Evolutionary conservation across 352 stramenopile genomes (phyloP).

Genomic region (Peronospora farinosa): DNA sequence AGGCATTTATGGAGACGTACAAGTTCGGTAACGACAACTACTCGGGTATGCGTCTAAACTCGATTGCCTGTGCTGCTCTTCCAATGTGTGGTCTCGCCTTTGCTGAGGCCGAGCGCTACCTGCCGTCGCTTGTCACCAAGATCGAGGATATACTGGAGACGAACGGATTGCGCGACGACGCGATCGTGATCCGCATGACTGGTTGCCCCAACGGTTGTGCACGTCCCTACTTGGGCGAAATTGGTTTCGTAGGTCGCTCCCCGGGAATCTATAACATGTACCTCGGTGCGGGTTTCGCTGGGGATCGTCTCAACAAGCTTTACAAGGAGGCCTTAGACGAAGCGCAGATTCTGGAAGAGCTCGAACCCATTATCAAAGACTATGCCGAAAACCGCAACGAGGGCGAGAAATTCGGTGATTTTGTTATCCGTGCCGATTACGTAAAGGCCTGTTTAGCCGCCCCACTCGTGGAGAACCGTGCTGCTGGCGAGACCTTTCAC

Average conservation of each 20-base stretch:
- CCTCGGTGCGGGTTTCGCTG: slow-evolving; percentile 84
- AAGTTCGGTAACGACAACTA: slow-evolving; percentile 85
- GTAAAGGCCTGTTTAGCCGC: too few species aligned
- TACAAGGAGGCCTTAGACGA: slow-evolving; percentile 79
- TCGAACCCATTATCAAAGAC: slow-evolving; percentile 71
- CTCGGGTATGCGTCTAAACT: slow-evolving; percentile 75
- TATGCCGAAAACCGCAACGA: slow-evolving; percentile 60
- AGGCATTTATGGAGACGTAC: slow-evolving; percentile 89
- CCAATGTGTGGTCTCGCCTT: slow-evolving; percentile 89
- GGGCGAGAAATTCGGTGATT: slow-evolving; percentile 60
- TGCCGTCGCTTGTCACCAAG: slow-evolving; percentile 77
- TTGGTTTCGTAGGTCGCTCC: slow-evolving; percentile 95
- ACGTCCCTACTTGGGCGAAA: slow-evolving; percentile 95
- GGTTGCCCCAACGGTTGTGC: slow-evolving; percentile 97
- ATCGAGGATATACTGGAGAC: slow-evolving; percentile 89
- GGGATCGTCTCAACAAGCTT: slow-evolving; percentile 76
- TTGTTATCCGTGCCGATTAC: too few species aligned
- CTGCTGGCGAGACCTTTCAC: too few species aligned
- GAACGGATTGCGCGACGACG: slow-evolving; percentile 88
- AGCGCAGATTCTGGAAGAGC: slow-evolving; percentile 63
- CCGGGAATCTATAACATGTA: slow-evolving; percentile 96
- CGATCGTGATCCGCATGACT: slow-evolving; percentile 97
- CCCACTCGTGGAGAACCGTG: too few species aligned
- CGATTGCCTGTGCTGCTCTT: slow-evolving; percentile 93
- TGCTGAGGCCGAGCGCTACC: too few species aligned